phyloP scores from a whole-genome alignment of 2,329 filamentous ascomycete species.

The Ceratocystis eucalypticola region DNA sequence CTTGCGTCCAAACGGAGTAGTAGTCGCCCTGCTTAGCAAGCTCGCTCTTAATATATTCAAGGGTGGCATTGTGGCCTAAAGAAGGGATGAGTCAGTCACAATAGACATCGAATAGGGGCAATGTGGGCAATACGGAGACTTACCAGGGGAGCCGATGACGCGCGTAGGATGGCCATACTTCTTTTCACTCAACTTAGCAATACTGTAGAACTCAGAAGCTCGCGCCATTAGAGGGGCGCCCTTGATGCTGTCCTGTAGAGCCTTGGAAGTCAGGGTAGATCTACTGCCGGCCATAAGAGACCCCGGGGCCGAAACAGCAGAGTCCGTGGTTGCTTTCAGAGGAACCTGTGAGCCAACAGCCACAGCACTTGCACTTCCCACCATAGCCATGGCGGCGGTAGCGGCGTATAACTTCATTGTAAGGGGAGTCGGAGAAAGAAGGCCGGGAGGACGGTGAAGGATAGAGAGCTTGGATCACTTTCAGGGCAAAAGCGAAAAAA shows the following conservation, averaged over 20 bases:
- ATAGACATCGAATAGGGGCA: background rate
- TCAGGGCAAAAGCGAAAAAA: background rate
- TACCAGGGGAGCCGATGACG: constrained; percentile 54
- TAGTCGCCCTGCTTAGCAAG: constrained; percentile 44
- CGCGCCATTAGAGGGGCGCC: constrained; percentile 42
- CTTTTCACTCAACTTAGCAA: constrained; percentile 44
- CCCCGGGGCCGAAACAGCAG: background rate
- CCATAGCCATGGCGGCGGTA: constrained; percentile 18
- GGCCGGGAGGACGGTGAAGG: background rate
- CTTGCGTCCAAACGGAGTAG: constrained; percentile 49
- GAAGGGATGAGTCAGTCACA: constrained; percentile 7
- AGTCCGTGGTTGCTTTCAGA: background rate
- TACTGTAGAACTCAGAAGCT: constrained; percentile 47
- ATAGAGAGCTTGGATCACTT: background rate
- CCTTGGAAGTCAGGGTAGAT: constrained; percentile 39
- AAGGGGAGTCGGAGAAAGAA: background rate
- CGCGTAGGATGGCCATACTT: constrained; percentile 57
- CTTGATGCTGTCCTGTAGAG: constrained; percentile 44
- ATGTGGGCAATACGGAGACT: constrained; percentile 19
- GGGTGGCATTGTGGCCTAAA: constrained; percentile 46
- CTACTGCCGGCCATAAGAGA: constrained; percentile 21
- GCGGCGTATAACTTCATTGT: constrained; percentile 16
- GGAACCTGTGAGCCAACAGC: constrained; percentile 15
- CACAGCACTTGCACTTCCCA: constrained; percentile 14
- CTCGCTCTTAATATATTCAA: constrained; percentile 47